A percentile compares a stretch with the other conserved stretches of the same genome.
phyloP scores from a whole-genome alignment of 805 yeast genomes.

The Monosporozyma siamensis region DNA sequence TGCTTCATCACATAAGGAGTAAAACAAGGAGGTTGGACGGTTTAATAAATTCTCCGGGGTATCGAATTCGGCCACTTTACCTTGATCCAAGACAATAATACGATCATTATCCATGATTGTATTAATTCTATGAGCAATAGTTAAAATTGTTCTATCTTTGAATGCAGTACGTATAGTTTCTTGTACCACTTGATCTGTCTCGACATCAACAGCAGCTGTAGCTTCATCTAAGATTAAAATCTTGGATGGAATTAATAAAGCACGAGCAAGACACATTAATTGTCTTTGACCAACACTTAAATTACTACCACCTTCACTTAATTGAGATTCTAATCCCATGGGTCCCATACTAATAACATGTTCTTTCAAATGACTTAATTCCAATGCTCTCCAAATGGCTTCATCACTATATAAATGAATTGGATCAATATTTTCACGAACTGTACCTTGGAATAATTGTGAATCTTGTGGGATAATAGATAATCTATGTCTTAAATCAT shows the following conservation, averaged over 20 bases:
- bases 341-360: conserved; percentile 49
- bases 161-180: conserved; percentile 70
- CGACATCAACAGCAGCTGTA: conserved; percentile 83
- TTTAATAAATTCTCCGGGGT: conserved; percentile 58
- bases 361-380: conserved; percentile 63
- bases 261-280: conserved; percentile 74
- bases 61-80: conserved; percentile 69
- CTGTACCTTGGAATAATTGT: conserved; percentile 80
- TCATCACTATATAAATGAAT: conserved; percentile 56
- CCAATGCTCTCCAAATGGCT: conserved; percentile 75
- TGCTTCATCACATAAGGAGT: conserved; percentile 72
- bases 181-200: conserved; percentile 70
- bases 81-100: conserved; percentile 67
- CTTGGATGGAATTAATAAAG: conserved; percentile 53
- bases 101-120: conserved; percentile 76
- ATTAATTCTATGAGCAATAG: conserved; percentile 78
- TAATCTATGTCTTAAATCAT: conserved; percentile 64
- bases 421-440: conserved; percentile 84
- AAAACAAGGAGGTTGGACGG: conserved; percentile 61
- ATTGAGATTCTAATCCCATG: conserved; percentile 41
- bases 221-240: conserved; percentile 75
- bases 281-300: conserved; percentile 73
- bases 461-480: conserved; percentile 93
- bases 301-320: conserved; percentile 62
- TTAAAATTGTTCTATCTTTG: conserved; percentile 65